Conservation (phyloP, 345 rosid species). For the Brassica cretica region DNA sequence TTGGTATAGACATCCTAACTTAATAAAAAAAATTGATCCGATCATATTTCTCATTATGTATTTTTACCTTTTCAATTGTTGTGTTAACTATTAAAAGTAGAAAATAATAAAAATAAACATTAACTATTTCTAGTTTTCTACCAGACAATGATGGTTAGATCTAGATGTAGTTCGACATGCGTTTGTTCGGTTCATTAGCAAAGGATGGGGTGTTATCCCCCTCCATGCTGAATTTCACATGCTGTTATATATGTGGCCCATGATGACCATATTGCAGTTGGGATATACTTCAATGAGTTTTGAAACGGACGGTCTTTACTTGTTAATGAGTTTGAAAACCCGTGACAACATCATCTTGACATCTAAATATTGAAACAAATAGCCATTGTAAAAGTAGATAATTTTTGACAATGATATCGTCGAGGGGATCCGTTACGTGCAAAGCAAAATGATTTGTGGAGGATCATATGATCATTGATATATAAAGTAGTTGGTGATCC, state of each 20-base stretch:
- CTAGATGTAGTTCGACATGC: background rate
- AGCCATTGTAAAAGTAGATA: conserved; percentile 1
- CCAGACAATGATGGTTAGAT: background rate
- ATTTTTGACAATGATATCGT: conserved; percentile 8
- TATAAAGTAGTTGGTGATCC: conserved; percentile 40
- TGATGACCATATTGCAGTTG: conserved; percentile 2
- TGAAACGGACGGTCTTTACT: background rate
- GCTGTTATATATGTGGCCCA: background rate
- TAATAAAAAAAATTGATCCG: background rate
- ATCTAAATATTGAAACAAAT: conserved; percentile 15
- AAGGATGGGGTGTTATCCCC: background rate
- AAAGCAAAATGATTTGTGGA: conserved; percentile 36
- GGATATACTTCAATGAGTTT: background rate
- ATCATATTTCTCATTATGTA: background rate
- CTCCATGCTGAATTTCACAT: conserved; percentile 3
- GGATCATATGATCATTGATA: conserved; percentile 20
- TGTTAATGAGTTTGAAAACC: background rate
- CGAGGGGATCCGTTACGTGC: conserved; percentile 35
- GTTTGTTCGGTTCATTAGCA: conserved; percentile 1
- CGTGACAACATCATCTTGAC: conserved; percentile 5
- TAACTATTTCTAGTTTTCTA: background rate
- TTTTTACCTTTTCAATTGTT: background rate
- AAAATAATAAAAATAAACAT: background rate
- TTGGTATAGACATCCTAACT: background rate
- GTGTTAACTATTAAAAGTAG: background rate